Conservation (phyloP, 2,329 filamentous ascomycete genomes). For the Didymella pinodella region DNA sequence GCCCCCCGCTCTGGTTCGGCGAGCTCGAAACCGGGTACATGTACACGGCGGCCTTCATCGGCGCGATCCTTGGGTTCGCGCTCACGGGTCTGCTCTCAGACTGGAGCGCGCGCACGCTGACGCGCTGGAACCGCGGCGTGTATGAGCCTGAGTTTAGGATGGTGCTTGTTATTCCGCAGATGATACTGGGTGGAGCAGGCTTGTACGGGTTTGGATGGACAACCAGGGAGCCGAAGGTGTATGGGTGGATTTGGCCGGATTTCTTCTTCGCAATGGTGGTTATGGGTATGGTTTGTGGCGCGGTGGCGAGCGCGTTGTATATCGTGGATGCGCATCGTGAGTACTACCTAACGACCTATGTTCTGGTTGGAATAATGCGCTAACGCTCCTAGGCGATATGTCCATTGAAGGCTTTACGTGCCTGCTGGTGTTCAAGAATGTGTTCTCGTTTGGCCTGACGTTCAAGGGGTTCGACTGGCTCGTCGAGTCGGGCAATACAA, state of each 20-base stretch:
- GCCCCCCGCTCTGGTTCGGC: slow-evolving; percentile 81
- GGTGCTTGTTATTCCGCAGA: slow-evolving; percentile 80
- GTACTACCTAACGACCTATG: neutral
- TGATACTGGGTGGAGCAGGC: slow-evolving; percentile 78
- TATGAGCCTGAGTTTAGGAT: slow-evolving; percentile 95
- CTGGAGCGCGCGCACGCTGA: slow-evolving; percentile 73
- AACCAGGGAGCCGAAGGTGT: slow-evolving; percentile 66
- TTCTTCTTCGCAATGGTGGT: slow-evolving; percentile 87
- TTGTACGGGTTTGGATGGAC: slow-evolving; percentile 86
- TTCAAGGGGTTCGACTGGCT: slow-evolving; percentile 88
- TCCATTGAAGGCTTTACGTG: slow-evolving; percentile 89
- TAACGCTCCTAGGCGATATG: slow-evolving; percentile 67
- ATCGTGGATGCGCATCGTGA: slow-evolving; percentile 89
- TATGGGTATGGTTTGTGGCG: slow-evolving; percentile 89
- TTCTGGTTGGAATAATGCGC: neutral
- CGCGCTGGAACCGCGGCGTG: slow-evolving; percentile 76
- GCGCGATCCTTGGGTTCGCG: slow-evolving; percentile 78
- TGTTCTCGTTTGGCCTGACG: slow-evolving; percentile 87
- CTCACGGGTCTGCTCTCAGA: slow-evolving; percentile 80
- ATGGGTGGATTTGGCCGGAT: slow-evolving; percentile 76
- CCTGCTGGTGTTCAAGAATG: slow-evolving; percentile 91
- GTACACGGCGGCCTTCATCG: slow-evolving; percentile 82
- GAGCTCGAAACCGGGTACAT: slow-evolving; percentile 84
- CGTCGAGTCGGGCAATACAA: slow-evolving; percentile 64
- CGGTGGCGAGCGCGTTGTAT: slow-evolving; percentile 84